These are phyloP conservation scores for Cyphellophora attinorum DNA, from an alignment of 2,329 filamentous ascomycete genomes.

Conservation along the genomic window DNA sequence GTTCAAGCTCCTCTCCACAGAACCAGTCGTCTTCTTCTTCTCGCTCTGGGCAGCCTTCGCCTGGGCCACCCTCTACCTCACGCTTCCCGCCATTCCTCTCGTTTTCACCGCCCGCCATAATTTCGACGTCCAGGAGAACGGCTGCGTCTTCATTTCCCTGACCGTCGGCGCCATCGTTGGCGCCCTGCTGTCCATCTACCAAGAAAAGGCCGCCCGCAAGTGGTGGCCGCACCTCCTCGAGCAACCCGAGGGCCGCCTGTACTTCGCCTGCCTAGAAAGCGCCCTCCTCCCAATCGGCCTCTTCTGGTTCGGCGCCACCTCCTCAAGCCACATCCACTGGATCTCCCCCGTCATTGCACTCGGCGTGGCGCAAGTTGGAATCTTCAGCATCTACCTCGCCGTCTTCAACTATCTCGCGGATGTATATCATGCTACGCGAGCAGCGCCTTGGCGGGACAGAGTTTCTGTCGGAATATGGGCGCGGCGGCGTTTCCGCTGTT, in stretches of 20 bases:
- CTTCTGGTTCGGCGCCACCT: slow-evolving; percentile 69
- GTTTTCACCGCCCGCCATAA: slow-evolving; percentile 29
- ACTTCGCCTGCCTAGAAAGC: slow-evolving; percentile 71
- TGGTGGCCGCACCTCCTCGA: slow-evolving; percentile 25
- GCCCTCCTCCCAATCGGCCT: slow-evolving; percentile 68
- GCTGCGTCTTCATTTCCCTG: slow-evolving; percentile 32
- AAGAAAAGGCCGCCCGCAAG: slow-evolving; percentile 17
- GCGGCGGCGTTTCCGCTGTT: slow-evolving; percentile 74
- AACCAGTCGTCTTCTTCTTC: slow-evolving; percentile 34
- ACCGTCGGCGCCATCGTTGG: slow-evolving; percentile 33
- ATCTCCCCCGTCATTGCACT: slow-evolving; percentile 62
- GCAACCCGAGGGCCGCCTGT: slow-evolving; percentile 67
- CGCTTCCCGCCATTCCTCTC: slow-evolving; percentile 31
- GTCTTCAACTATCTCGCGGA: slow-evolving; percentile 92
- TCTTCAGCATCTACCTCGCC: slow-evolving; percentile 76
- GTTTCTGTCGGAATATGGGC: slow-evolving; percentile 75
- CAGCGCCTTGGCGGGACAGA: slow-evolving; percentile 77
- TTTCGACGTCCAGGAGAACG: slow-evolving; percentile 25
- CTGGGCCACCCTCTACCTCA: slow-evolving; percentile 34
- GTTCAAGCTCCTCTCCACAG: slow-evolving; percentile 46
- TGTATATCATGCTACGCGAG: slow-evolving; percentile 76
- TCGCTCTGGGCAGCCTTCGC: slow-evolving; percentile 36
- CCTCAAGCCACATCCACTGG: slow-evolving; percentile 54
- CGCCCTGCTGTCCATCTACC: slow-evolving; percentile 29
- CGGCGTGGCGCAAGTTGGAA: slow-evolving; percentile 69